Evolutionary conservation across 768 basidiomycete genomes (phyloP), one percentile per base, ranked within the genome.

Genomic region (Boletus speciosus): DNA sequence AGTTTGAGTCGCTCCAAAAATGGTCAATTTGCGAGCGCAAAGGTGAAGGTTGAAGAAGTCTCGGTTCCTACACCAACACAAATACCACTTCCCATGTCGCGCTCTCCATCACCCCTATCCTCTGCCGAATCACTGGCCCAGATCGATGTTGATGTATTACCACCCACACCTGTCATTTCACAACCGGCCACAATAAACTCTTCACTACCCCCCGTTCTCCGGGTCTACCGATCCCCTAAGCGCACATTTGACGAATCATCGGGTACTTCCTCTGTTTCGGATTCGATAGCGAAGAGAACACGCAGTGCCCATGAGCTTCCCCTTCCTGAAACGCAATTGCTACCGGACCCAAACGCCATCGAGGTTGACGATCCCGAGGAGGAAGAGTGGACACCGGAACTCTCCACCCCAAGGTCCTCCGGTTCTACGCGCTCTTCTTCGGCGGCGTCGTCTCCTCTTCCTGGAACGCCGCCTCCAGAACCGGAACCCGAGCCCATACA

Each of bases 241-340:
- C 80, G 82, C 31, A 77, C 81, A 0, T 81, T 84, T 51, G 83
- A 83, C 52, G 83, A 84, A 58, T 78, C 78, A 0, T 79, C 78
- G 0, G 75, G 74, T 21, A 73, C 76, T 15, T 77, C 77, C 7
- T 70, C 67, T 53, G 7, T 63, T 16, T 71, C 70, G 23, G 73
- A 71, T 55, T 62, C 62, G 41, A 56, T 64, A 50, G 73, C 69
- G 12, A 76, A 75, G 63, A 61, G 73, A 52, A 71, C 72, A 41
- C 61, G 72, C 41, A 66, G 62, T 48, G 53, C 65, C 21, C 58
- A 73, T 49, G 66, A 70, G 34, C 64, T 9, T 21, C 58, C 59
- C 31, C 42, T 38, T 54, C 50, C 65, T 21, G 51, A 25, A 12
- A 52, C 52, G 27, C 59, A 62, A 27, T 39, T 51, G 25, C 54